phyloP scores from a whole-genome alignment of 441 rosid genomes.

The Macaranga tanarius region DNA sequence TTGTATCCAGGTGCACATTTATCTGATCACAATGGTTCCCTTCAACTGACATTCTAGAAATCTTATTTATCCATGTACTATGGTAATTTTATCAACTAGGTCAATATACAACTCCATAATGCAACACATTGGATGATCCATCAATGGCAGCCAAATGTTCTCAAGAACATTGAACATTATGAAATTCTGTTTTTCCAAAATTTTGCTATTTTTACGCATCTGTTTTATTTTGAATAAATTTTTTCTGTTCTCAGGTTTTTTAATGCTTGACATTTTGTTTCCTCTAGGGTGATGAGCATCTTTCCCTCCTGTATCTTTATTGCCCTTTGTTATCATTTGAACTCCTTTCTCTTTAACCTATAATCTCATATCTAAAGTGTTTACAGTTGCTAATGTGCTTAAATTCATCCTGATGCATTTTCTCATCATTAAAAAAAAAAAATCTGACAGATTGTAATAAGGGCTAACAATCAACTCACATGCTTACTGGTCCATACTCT shows the following conservation, averaged over 20 bases:
- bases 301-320: neutral
- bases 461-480: conserved; percentile 18
- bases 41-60: neutral
- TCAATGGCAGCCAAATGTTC: neutral
- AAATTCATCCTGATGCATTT: conserved; percentile 4
- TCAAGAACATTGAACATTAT: conserved; percentile 2
- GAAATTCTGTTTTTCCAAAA: neutral
- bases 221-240: neutral
- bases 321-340: neutral
- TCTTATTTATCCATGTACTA: neutral
- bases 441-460: neutral
- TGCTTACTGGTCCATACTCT: conserved; percentile 31
- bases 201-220: neutral
- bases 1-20: neutral
- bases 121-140: neutral
- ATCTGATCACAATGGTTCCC: neutral
- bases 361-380: neutral
- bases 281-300: neutral
- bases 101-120: neutral
- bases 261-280: neutral
- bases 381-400: neutral
- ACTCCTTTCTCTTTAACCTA: neutral
- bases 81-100: neutral
- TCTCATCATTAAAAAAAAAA: conserved; percentile 5
- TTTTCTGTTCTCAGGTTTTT: neutral